Evolutionary conservation across 2,329 filamentous ascomycete species (phyloP), one percentile per base, ranked within the genome.

Genomic region (Neofusicoccum umdonicola): DNA sequence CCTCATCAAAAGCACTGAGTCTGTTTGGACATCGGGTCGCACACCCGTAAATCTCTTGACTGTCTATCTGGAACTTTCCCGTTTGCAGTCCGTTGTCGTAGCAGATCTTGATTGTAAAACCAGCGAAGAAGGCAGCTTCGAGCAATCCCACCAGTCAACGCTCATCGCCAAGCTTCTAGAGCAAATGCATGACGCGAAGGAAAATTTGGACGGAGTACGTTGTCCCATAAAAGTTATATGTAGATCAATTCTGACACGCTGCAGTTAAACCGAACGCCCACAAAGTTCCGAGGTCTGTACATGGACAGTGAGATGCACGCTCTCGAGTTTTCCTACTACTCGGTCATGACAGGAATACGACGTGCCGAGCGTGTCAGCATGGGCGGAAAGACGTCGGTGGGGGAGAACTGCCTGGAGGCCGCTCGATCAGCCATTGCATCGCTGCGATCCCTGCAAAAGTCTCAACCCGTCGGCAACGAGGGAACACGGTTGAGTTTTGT

Each of bases 291-390:
- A 6, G 27, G 27, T 9, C 60, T 63, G 6, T 58, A 44, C 68
- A 37, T 75, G 71, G 71, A 71, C 71, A 50, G 71, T 69, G 54
- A 67, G 71, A 9, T 58, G 7, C 42, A 45, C 6, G 56, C 56
- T 8, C 27, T 58, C 41, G 73, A 75, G 50, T 75, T 75, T 58
- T 73, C 72, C n/a, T 76, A 72, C 65, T 74, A 71, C 62, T 75
- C 71, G 1, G 71, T 70, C 6, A 58, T 76, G 22, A 72, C 73
- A 7, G 69, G 71, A 3, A 71, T 75, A 12, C 70, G 72, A 47
- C 71, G 73, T 8, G 35, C 22, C 31, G 67, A 74, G 9, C 74
- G 72, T 34, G 71, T 72, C 13, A 69, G 70, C 3, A 70, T 72
- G 17, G 71, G 68, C 35, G 72, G 71, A 1, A 67, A 73, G 48